Base-by-base conservation (phyloP, 352 stramenopile species). In the Pythium oligandrum region DNA sequence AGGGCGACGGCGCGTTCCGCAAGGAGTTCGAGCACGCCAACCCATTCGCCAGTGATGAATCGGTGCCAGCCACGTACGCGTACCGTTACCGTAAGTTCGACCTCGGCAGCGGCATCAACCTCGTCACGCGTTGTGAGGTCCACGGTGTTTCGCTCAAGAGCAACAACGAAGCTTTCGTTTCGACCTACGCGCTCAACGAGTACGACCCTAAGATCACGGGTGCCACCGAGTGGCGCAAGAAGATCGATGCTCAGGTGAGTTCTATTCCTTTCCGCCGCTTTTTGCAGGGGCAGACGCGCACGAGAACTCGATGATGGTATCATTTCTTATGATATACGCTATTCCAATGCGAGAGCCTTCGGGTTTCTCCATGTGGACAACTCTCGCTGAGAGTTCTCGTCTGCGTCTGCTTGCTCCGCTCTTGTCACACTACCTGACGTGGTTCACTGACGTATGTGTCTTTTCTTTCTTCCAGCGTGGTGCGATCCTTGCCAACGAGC, bases 71-170 rank as follows among this genome's bases (percentile, higher is more conserved):
- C 6, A 95, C 85, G 43, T 85, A 97, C 17, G 96, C 90, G 40
- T 99, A 98, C 78, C 93, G 96, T 43, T 99, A 99, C 84, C 80
- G 97, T 35, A 97, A 97, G 69, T 99, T 98, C 60, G 73, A 96
- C 45, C 66, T 99, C 11, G 92, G 93, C 48, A 76, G 88, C 48
- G 83, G 85, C 30, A 64, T 96, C 34, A 86, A 86, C 35, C 57
- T 99, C 11, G 85, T 99, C 30, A 87, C 88, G 35, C 92, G 97
- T 61, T 98, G 91, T 51, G 96, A 99, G 68, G 66, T 99, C 30
- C 95, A 99, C 71, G 88, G 86, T 10, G 70, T 97, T 11, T 81
- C 89, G 30, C 57, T 78, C 42, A 96, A 96, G 71, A 81, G 85
- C 74, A 83, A 78, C 55, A 81, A 75, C 42, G 73, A 97, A 63